Evolutionary conservation across 1,284 basidiomycete genomes (phyloP).

Genomic region (Leccinum griseonigrum): DNA sequence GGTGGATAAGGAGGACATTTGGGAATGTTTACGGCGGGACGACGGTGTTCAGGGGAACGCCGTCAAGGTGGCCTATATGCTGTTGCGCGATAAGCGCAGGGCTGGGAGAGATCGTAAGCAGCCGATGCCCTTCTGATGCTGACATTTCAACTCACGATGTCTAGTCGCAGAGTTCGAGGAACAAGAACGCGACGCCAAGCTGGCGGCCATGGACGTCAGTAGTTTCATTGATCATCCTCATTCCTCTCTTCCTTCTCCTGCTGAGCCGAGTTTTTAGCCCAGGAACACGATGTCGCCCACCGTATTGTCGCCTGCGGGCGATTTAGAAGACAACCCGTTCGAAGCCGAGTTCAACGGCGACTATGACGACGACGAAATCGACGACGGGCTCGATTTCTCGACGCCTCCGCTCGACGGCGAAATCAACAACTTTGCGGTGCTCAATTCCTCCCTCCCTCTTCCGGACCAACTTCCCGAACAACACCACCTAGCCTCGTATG

Average conservation of each 20-base stretch:
- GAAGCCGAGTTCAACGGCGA: conserved; percentile 63
- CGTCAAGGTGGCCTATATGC: conserved; percentile 95
- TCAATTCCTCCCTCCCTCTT: conserved; percentile 78
- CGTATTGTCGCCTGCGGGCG: conserved; percentile 50
- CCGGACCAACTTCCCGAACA: conserved; percentile 44
- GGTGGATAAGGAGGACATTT: conserved; percentile 81
- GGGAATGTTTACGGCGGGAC: conserved; percentile 79
- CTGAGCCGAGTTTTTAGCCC: conserved; percentile 43
- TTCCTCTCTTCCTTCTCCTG: not conserved
- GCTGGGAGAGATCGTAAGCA: conserved; percentile 77
- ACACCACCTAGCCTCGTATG: conserved; percentile 61
- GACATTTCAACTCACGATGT: conserved; percentile 17
- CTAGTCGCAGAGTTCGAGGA: conserved; percentile 75
- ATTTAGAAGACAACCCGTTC: conserved; percentile 71
- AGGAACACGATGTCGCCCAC: conserved; percentile 64
- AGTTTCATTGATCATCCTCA: not conserved
- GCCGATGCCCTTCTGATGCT: not conserved
- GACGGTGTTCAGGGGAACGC: conserved; percentile 87
- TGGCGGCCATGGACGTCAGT: conserved; percentile 77
- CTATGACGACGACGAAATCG: conserved; percentile 58
- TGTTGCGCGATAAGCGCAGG: conserved; percentile 86
- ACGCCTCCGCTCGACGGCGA: conserved; percentile 42
- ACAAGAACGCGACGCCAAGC: conserved; percentile 75
- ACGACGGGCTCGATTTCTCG: conserved; percentile 64
- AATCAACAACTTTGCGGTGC: conserved; percentile 74